phyloP scores from a whole-genome alignment of 768 basidiomycete genomes.

The Phlebiopsis flavidoalba region DNA sequence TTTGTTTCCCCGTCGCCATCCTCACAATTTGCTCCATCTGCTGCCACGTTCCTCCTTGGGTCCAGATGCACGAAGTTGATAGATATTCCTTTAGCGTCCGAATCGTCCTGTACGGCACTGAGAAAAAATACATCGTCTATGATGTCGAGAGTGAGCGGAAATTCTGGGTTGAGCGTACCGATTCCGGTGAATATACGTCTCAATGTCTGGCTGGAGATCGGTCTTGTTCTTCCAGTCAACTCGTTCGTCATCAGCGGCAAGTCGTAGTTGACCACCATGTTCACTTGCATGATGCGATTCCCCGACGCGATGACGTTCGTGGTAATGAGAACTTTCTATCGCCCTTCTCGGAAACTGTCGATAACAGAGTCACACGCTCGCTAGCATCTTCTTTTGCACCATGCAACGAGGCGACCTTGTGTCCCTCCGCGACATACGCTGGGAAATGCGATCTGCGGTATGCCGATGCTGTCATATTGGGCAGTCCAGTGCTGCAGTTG shows the following conservation, averaged over 20 bases:
- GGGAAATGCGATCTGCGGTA: slow-evolving; percentile 89
- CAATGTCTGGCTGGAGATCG: slow-evolving; percentile 76
- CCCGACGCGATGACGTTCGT: slow-evolving; percentile 98
- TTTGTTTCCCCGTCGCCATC: slow-evolving; percentile 60
- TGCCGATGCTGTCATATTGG: slow-evolving; percentile 60
- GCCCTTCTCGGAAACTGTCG: slow-evolving; percentile 93
- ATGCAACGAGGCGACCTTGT: slow-evolving; percentile 94
- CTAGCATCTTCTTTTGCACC: slow-evolving; percentile 88
- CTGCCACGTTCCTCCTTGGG: slow-evolving; percentile 72
- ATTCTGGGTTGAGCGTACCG: slow-evolving; percentile 45
- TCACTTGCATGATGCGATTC: slow-evolving; percentile 97
- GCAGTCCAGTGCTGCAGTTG: background rate
- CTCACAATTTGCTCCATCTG: slow-evolving; percentile 91
- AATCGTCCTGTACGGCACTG: slow-evolving; percentile 98
- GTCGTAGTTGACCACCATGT: slow-evolving; percentile 99
- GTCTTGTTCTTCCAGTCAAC: slow-evolving; percentile 32
- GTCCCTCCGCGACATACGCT: slow-evolving; percentile 91
- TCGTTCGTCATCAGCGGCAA: slow-evolving; percentile 79
- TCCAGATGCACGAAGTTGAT: slow-evolving; percentile 99
- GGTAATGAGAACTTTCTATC: slow-evolving; percentile 95
- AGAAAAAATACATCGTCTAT: background rate
- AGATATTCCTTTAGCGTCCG: slow-evolving; percentile 92
- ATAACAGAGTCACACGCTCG: slow-evolving; percentile 90
- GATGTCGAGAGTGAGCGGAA: background rate
- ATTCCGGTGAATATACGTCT: slow-evolving; percentile 99